Conservation (phyloP, 257 asterid genomes). For the Nicotiana tomentosiformis region DNA sequence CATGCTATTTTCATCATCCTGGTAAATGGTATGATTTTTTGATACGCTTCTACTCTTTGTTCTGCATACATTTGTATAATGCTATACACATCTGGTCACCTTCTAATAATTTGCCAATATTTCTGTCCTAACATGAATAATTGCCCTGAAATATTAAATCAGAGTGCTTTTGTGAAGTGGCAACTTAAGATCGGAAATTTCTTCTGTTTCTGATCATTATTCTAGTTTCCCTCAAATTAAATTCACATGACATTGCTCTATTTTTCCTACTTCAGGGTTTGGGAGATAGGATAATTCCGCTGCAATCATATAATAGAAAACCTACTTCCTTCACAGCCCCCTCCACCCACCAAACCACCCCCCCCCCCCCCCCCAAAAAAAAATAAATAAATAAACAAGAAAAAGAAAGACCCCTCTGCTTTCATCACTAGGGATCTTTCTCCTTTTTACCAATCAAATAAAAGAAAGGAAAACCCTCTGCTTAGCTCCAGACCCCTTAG, state of each 20-base stretch:
- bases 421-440: not conserved
- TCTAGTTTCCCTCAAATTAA: not conserved
- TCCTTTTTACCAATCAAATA: no score
- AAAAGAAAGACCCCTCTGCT: not conserved
- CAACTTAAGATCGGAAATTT: not conserved
- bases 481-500: not conserved
- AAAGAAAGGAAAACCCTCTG: no score
- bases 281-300: not conserved
- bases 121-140: not conserved
- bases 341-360: no score
- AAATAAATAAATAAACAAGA: not conserved
- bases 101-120: not conserved
- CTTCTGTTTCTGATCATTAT: not conserved
- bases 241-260: not conserved
- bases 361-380: not conserved
- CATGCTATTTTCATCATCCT: conserved; percentile 74
- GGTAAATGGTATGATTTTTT: conserved; percentile 59
- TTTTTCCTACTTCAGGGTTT: not conserved
- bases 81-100: not conserved
- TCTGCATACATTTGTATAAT: not conserved
- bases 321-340: not conserved
- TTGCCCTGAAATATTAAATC: not conserved
- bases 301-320: not conserved
- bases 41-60: conserved; percentile 2
- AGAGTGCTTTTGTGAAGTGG: not conserved